Base-by-base conservation (phyloP, 1,284 basidiomycete genomes). In the Sporisorium exsertum region DNA sequence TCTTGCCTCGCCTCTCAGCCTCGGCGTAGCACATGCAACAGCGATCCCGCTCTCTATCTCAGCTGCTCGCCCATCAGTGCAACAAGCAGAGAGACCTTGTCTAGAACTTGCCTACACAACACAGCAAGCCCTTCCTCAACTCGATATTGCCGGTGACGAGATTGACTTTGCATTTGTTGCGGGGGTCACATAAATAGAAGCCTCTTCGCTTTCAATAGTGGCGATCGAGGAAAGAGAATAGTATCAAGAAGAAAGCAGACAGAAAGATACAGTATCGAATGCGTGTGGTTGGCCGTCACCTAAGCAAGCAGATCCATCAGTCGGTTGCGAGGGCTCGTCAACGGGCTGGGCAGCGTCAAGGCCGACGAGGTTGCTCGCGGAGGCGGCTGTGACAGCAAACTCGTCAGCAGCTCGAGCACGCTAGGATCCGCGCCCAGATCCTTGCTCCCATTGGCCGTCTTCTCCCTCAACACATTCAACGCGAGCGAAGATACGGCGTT, bases 401-500 rank as follows among this genome's bases (percentile, higher is more conserved):
- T 53, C 49, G 32, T 56, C 22, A 75, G 64, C 57, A 75, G 56
- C 60, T 66, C 64, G 8, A 75, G 42, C 22, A 70, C 63, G 29
- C 56, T 57, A 12, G 66, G 50, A 22, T 69, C 72, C 4, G 49
- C 24, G 10, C 40, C 47, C 18, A 59, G 24, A 9, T 32, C 55
- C 57, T 45, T 51, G 29, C 29, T 62, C 3, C 62, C 63, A n/a
- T 67, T 59, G 37, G 58, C 68, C 32, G 61, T 60, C 62, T 61
- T 62, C n/a, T 66, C 54, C 5, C 66, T 56, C 37, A 77, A 24
- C 29, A 77, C 55, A 32, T 72, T 64, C 29, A 81, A 46, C 54
- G 55, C 55, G 35, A 82, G 47, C 51, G 74, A 72, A 16, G 77
- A 67, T 1, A 80, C 61, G 5, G 78, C 71, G 56, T 84, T 84